phyloP scores from a whole-genome alignment of 108 stramenopile species.

The Nannochloropsis salina region DNA sequence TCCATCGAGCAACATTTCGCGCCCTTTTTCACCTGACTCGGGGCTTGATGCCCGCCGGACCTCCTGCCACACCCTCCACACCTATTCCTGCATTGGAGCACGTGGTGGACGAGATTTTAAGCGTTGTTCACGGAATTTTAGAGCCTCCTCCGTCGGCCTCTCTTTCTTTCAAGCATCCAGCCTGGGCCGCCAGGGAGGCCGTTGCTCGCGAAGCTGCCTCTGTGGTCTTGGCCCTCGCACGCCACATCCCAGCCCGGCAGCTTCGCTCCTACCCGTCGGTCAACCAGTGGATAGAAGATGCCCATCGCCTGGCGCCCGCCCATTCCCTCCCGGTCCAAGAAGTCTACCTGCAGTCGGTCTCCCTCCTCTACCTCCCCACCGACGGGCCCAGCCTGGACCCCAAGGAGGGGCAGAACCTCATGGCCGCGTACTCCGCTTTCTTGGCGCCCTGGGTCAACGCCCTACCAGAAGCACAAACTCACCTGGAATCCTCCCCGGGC shows the following conservation, averaged over 20 bases:
- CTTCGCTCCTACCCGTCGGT: neutral
- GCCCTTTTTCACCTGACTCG: no score
- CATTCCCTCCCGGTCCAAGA: neutral
- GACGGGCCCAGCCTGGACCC: neutral
- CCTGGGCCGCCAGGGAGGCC: neutral
- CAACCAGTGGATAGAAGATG: neutral
- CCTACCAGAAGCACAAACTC: neutral
- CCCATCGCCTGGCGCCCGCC: neutral
- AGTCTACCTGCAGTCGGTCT: neutral
- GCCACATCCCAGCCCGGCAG: neutral
- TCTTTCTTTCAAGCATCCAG: neutral
- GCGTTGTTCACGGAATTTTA: neutral
- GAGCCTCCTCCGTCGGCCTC: neutral
- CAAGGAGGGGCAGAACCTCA: neutral
- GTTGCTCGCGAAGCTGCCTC: neutral
- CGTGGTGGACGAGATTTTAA: neutral
- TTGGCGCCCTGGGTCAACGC: neutral
- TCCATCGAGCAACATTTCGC: no score
- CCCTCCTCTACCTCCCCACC: conserved; percentile 15
- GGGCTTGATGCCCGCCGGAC: no score
- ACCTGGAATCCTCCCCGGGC: neutral
- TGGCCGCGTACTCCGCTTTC: neutral
- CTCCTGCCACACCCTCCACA: neutral
- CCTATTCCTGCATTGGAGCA: neutral
- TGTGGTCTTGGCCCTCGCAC: neutral